Conservation (phyloP, 352 stramenopile species). For the Peronospora tabacina region DNA sequence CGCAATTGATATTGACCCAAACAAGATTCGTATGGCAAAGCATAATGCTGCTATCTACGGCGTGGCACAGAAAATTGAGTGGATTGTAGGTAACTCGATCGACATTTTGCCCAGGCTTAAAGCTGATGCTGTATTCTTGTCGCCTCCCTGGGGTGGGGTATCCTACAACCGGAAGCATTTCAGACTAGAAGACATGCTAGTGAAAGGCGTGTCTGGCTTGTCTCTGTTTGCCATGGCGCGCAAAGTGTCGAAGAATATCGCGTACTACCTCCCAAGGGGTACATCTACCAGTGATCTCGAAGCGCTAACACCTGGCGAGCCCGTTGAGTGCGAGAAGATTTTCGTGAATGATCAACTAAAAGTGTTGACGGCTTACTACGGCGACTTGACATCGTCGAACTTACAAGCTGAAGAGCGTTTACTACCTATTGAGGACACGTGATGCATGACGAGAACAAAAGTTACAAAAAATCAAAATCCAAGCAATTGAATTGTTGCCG, state of each 20-base stretch:
- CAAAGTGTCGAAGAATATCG: slow-evolving; percentile 60
- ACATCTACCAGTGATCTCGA: slow-evolving; percentile 48
- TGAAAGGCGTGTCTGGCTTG: slow-evolving; percentile 47
- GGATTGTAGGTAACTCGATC: slow-evolving; percentile 85
- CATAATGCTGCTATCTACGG: slow-evolving; percentile 89
- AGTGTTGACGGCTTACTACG: slow-evolving; percentile 81
- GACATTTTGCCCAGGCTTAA: slow-evolving; percentile 64
- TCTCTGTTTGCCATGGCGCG: slow-evolving; percentile 59
- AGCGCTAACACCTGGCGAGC: slow-evolving; percentile 39
- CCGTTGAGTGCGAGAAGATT: slow-evolving; percentile 69
- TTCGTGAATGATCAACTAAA: slow-evolving; percentile 76
- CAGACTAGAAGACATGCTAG: slow-evolving; percentile 52
- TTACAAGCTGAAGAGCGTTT: slow-evolving; percentile 6
- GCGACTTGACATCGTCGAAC: slow-evolving; percentile 29
- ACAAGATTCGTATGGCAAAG: slow-evolving; percentile 85
- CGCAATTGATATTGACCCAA: slow-evolving; percentile 88
- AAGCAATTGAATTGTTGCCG: slow-evolving; percentile 1
- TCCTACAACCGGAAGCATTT: slow-evolving; percentile 67
- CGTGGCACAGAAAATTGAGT: slow-evolving; percentile 87
- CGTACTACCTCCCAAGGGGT: slow-evolving; percentile 76
- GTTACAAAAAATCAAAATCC: not conserved
- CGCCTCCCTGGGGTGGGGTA: slow-evolving; percentile 83
- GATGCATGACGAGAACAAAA: slow-evolving; percentile 3
- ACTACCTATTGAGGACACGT: slow-evolving; percentile 2
- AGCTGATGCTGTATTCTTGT: slow-evolving; percentile 88